Evolutionary conservation across 2,329 filamentous ascomycete species (phyloP).

Genomic region (Colletotrichum eremochloae): DNA sequence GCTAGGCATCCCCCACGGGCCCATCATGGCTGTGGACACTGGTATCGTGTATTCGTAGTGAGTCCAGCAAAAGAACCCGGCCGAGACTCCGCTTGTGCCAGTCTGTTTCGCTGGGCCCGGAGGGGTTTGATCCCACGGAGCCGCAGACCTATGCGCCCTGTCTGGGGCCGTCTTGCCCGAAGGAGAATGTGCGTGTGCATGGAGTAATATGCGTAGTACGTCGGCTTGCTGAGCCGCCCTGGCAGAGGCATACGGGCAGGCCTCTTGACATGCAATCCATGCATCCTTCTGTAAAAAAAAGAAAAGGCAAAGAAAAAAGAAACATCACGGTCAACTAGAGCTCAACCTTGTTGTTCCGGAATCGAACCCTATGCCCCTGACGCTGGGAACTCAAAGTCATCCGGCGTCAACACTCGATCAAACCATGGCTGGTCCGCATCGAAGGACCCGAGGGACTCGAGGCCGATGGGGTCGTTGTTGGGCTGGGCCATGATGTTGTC

Average conservation of each 20-base stretch:
- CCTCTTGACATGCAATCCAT: constrained; percentile 14
- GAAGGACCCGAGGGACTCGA: constrained; percentile 23
- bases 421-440: constrained; percentile 30
- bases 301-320: not conserved
- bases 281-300: constrained; percentile 2
- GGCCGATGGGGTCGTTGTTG: constrained; percentile 29
- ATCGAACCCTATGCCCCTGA: constrained; percentile 27
- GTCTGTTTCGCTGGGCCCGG: not conserved
- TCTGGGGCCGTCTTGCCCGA: constrained; percentile 4
- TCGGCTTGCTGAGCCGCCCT: constrained; percentile 35
- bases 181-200: too few species aligned
- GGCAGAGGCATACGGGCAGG: constrained; percentile 20
- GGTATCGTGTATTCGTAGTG: constrained; percentile 21
- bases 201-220: not conserved
- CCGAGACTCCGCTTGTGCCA: constrained; percentile 8
- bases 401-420: constrained; percentile 24
- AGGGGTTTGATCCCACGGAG: constrained; percentile 28
- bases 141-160: constrained; percentile 21
- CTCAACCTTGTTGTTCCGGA: constrained; percentile 25
- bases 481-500: constrained; percentile 39
- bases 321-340: constrained; percentile 3
- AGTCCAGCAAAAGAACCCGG: constrained; percentile 24
- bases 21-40: constrained; percentile 38
- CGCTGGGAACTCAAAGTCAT: constrained; percentile 28
- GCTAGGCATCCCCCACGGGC: constrained; percentile 30